Evolutionary conservation across 2,329 filamentous ascomycete genomes (phyloP), one percentile per base, ranked within the genome.

Genomic region (Conoideocrella luteorostrata): DNA sequence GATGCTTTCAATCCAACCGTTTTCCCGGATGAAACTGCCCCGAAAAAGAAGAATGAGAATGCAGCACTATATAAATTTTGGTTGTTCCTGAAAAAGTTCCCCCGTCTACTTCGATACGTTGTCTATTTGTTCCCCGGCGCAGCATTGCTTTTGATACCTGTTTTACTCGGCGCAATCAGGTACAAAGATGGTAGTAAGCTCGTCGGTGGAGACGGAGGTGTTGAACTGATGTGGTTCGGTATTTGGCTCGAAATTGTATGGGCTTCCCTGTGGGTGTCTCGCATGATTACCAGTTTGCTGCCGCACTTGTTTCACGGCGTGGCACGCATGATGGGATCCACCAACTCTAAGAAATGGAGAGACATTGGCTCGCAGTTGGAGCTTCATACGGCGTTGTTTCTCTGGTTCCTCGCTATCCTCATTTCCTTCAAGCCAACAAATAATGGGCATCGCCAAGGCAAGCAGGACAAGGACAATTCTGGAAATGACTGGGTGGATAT

Each of bases 201-300:
- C 2, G 79, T 77, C 11, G 75, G 75, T 6, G 75, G 74, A 2
- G 76, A 84, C 3, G 88, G 88, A 1, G 88, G 84, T 17, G 88
- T 95, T 0, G 59, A 80, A 49, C 69, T 96, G 35, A 69, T 88
- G 47, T 97, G 91, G 91, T 96, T 97, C 58, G 86, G 86, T 23
- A 88, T 96, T 49, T 97, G 91, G 91, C 74, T 96, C 15, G 87
- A 95, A 63, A 88, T 95, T 33, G 75, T 96, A 21, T 97, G 91
- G 91, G 73, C 91, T 50, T 88, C 88, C 0, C 72, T 96, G 0
- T 97, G 91, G 91, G 83, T 84, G 17, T 84, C 74, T 1, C 70
- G 75, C 11, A 75, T 79, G 57, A 52, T 72, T 33, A 75, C 72
- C 4, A 69, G 71, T 21, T 58, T 75, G 28, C 63, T 79, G 51